Percentiles rank a stretch among this genome's conserved stretches.
Conservation (phyloP, 495 filamentous ascomycete genomes). For the Neurospora sp. region DNA sequence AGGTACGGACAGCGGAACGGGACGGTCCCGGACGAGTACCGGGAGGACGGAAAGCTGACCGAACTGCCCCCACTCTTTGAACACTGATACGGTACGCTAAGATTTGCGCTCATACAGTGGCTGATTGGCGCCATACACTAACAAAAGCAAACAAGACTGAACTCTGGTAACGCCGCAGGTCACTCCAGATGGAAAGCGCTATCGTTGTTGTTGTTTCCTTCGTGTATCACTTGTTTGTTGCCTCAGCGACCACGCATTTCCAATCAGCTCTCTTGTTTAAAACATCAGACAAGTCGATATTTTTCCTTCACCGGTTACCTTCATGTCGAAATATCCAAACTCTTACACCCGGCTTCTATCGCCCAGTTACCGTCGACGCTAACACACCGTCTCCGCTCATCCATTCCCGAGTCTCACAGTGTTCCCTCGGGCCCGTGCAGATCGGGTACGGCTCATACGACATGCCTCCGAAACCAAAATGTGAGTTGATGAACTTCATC, state of each 20-base stretch:
- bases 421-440: background rate
- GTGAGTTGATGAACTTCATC: constrained; percentile 1
- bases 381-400: background rate
- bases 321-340: background rate
- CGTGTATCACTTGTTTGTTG: background rate
- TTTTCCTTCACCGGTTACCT: background rate
- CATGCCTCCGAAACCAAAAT: constrained; percentile 5
- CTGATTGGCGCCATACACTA: background rate
- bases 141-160: background rate
- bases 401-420: background rate
- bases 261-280: background rate
- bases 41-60: background rate
- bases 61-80: background rate
- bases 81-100: background rate
- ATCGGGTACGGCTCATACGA: background rate
- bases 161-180: background rate
- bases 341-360: background rate
- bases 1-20: background rate
- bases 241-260: background rate
- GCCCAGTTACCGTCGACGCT: background rate
- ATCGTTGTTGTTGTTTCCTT: background rate
- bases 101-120: background rate
- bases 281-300: background rate
- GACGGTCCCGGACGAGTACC: background rate
- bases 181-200: background rate